A percentile compares a stretch with the other conserved stretches of the same genome.
These are phyloP conservation scores for Aschersonia sp. DNA, from an alignment of 2,329 filamentous ascomycete species.

Conservation along the genomic window DNA sequence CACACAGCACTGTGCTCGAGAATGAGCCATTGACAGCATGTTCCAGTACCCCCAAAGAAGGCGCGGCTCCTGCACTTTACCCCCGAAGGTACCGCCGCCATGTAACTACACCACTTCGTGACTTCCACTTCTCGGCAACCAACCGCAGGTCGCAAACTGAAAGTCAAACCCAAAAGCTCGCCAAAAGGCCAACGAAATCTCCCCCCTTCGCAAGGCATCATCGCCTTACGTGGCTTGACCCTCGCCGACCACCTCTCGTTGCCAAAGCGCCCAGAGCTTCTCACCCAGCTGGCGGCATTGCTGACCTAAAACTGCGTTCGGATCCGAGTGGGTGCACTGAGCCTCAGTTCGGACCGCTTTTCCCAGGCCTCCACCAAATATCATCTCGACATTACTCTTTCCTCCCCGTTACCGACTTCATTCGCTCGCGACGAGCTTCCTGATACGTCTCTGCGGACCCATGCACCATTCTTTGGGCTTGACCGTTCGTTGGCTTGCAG, in stretches of 20 bases:
- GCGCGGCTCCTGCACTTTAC: conserved; percentile 11
- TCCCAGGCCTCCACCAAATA: background rate
- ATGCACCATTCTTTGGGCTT: background rate
- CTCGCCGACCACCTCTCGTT: background rate
- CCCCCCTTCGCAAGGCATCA: background rate
- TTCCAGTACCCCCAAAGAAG: conserved; percentile 4
- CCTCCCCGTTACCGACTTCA: background rate
- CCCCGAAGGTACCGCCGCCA: conserved; percentile 16
- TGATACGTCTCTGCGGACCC: background rate
- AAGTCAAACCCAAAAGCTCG: background rate
- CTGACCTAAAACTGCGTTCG: background rate
- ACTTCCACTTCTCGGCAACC: conserved; percentile 12
- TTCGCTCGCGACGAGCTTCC: background rate
- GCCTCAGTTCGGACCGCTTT: background rate
- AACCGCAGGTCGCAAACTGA: background rate
- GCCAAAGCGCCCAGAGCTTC: background rate
- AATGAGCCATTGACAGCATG: too few relatives aligned
- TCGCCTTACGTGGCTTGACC: background rate
- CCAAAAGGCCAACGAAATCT: background rate
- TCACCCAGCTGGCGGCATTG: background rate
- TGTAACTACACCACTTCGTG: conserved; percentile 17
- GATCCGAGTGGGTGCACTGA: background rate
- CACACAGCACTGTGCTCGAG: too few relatives aligned
- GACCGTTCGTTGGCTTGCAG: background rate
- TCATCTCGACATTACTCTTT: background rate